These are phyloP conservation scores for Oxyria digyna DNA, from an alignment of 148 eudicot species.

Conservation along the genomic window DNA sequence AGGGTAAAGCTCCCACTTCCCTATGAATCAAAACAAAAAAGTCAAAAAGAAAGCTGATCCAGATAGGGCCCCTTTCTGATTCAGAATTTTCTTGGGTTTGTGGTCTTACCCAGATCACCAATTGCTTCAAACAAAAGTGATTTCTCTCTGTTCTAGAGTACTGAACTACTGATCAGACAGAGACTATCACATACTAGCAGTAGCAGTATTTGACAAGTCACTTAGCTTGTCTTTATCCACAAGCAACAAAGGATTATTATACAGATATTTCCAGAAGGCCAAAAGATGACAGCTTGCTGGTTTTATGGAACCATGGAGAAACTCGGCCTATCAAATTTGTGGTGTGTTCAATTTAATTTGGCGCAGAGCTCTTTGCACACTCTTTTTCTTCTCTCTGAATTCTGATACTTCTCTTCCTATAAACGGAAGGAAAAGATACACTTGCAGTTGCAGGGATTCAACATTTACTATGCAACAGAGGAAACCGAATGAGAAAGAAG, in stretches of 20 bases:
- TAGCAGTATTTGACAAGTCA: slow-evolving; percentile 28
- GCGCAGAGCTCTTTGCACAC: neutral
- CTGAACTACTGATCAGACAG: neutral
- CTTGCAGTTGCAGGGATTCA: neutral
- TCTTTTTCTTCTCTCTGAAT: neutral
- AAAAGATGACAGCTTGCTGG: slow-evolving; percentile 7
- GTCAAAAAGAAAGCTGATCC: neutral
- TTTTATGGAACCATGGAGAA: neutral
- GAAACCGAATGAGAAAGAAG: neutral
- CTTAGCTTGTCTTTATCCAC: slow-evolving; percentile 4
- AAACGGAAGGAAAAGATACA: slow-evolving; percentile 10
- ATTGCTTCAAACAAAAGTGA: slow-evolving; percentile 55
- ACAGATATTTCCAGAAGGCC: neutral
- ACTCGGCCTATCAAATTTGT: no score
- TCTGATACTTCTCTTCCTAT: slow-evolving; percentile 5
- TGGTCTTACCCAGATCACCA: neutral
- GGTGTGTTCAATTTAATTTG: neutral
- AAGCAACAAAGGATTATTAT: neutral
- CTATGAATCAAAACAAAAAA: slow-evolving; percentile 17
- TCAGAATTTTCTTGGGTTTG: slow-evolving; percentile 17
- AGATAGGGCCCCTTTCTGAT: neutral
- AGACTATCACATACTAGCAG: neutral
- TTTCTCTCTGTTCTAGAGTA: slow-evolving; percentile 10
- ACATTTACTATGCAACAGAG: neutral
- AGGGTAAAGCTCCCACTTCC: slow-evolving; percentile 23